Evolutionary conservation across 805 yeast species (phyloP), one percentile per base, ranked within the genome.

Genomic region (Saturnispora galanensis): DNA sequence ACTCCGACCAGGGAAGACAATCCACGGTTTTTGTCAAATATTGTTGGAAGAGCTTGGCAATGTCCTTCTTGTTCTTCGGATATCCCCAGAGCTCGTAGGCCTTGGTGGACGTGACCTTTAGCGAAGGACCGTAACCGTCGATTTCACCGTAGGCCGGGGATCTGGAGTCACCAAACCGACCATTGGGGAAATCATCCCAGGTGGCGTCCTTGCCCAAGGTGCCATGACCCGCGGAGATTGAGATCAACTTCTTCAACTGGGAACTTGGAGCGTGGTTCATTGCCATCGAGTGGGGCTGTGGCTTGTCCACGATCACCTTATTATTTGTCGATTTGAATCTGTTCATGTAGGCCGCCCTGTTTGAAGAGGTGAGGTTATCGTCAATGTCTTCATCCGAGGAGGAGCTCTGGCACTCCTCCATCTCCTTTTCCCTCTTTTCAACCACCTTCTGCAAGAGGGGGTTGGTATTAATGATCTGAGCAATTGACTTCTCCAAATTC

Each of bases 101-200:
- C 56, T 72, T 76, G 32, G 74, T 70, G 10, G 79, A 73, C 7
- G 81, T 74, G 4, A 86, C 79, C 57, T 89, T 89, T 55, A 93
- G 73, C 2, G 84, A 77, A 0, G 97, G 96, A 2, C 97, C 97
- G 61, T 90, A 93, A 29, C 97, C 97, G 61, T 89, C 97, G 55
- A 90, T 86, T 65, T 90, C 97, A 69, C 97, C 98, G 63, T 84
- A 90, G 1, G 97, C 97, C 15, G 97, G 96, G 31, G 96, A 86
- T 56, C 93, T 72, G 0, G 96, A 84, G 65, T 88, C 95, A 66
- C 97, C 95, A 62, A 86, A 87, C 66, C 97, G 74, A 59, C 97
- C 96, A 63, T 89, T 87, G 26, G 96, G 93, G 63, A 86, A 89
- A 57, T 89, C 97, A 68, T 89, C 97, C 97, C 97, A 89, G 1